Conservation (phyloP, 2,329 filamentous ascomycete species). For the Rhynchosporium agropyri region DNA sequence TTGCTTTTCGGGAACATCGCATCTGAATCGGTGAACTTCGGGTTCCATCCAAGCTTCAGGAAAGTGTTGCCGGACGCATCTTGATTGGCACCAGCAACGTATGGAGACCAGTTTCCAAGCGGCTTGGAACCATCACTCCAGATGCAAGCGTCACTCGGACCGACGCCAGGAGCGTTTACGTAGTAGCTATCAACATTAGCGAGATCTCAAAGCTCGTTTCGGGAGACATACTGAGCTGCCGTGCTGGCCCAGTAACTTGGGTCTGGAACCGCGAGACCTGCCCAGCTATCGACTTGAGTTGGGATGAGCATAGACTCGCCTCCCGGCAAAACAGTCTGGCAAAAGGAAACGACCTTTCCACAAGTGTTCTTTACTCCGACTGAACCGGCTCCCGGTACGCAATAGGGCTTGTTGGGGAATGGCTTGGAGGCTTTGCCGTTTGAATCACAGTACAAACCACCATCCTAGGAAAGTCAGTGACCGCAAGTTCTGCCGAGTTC, state of each 20-base stretch:
- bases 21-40: conserved; percentile 62
- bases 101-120: conserved; percentile 76
- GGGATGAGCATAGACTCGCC: conserved; percentile 84
- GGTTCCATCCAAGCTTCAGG: conserved; percentile 78
- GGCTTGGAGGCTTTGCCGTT: conserved; percentile 69
- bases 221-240: conserved; percentile 67
- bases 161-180: conserved; percentile 72
- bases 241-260: conserved; percentile 71
- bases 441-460: conserved; percentile 72
- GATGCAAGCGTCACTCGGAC: conserved; percentile 62
- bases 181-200: conserved; percentile 60
- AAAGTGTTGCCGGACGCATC: conserved; percentile 66
- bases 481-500: neutral
- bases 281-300: conserved; percentile 61
- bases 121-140: conserved; percentile 68
- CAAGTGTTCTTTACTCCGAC: conserved; percentile 69
- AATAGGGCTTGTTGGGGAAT: conserved; percentile 69
- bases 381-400: conserved; percentile 67
- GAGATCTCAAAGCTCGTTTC: conserved; percentile 17
- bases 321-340: conserved; percentile 77
- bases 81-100: conserved; percentile 75
- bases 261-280: conserved; percentile 71
- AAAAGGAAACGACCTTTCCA: conserved; percentile 66
- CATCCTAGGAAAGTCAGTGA: conserved; percentile 55
- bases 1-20: conserved; percentile 53